Conservation (phyloP, 2,329 filamentous ascomycete species). For the Xylaria sp. region DNA sequence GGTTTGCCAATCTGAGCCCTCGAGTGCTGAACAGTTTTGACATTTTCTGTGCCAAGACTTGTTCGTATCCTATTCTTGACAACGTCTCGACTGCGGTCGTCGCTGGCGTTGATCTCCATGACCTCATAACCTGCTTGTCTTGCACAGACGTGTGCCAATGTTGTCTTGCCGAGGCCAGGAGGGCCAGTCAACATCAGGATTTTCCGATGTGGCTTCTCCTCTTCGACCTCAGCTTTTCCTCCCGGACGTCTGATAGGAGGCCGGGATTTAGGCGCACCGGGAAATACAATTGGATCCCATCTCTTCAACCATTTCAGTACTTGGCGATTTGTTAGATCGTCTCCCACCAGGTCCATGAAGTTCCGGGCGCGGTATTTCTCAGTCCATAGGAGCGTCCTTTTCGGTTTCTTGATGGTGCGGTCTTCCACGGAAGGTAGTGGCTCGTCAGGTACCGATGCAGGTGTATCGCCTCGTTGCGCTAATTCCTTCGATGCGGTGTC, state of each 20-base stretch:
- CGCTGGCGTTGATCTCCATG: constrained; percentile 96
- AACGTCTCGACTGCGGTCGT: constrained; percentile 88
- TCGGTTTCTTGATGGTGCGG: constrained; percentile 53
- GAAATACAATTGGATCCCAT: constrained; percentile 95
- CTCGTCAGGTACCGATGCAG: constrained; percentile 46
- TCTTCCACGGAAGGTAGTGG: constrained; percentile 58
- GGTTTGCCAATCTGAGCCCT: constrained; percentile 62
- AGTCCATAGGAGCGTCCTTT: constrained; percentile 80
- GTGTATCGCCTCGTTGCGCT: constrained; percentile 48
- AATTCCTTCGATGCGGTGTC: constrained; percentile 74
- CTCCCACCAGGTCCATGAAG: constrained; percentile 93
- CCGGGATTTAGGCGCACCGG: constrained; percentile 73
- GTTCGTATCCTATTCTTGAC: constrained; percentile 92
- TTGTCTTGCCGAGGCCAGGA: constrained; percentile 95
- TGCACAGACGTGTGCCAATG: constrained; percentile 94
- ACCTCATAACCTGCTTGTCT: constrained; percentile 95
- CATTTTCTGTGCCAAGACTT: constrained; percentile 92
- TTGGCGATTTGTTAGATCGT: constrained; percentile 90
- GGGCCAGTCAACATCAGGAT: constrained; percentile 91
- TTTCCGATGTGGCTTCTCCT: constrained; percentile 84
- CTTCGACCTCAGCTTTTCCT: constrained; percentile 61
- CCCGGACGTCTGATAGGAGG: constrained; percentile 57
- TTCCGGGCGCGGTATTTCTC: constrained; percentile 95
- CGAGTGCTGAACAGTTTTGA: constrained; percentile 76
- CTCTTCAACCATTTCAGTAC: constrained; percentile 93